Percentiles rank a stretch among this genome's conserved stretches.
These are phyloP conservation scores for Ganoderma boninense DNA, from an alignment of 1,284 basidiomycete species.

Conservation along the genomic window DNA sequence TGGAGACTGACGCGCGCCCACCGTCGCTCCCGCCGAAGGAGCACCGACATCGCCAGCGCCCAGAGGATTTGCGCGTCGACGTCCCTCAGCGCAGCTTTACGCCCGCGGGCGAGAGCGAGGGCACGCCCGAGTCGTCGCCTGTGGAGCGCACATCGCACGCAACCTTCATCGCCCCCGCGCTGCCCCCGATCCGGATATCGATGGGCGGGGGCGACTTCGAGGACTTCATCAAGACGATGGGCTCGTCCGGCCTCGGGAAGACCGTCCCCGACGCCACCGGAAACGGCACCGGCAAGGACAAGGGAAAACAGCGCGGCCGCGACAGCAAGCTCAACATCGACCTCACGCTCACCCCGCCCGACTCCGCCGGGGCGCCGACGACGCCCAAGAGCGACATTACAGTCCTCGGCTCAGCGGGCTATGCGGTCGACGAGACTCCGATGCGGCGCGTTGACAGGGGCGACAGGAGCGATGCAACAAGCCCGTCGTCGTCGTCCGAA, in stretches of 20 bases:
- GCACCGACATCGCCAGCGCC: conserved; percentile 14
- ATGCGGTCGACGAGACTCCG: conserved; percentile 32
- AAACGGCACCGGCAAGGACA: conserved; percentile 46
- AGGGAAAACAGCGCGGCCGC: conserved; percentile 42
- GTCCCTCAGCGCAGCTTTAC: conserved; percentile 19
- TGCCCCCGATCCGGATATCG: conserved; percentile 85
- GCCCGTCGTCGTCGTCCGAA: conserved; percentile 24
- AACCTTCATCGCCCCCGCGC: conserved; percentile 81
- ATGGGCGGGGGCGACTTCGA: conserved; percentile 84
- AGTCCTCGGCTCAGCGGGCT: conserved; percentile 28
- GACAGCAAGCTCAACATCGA: conserved; percentile 30
- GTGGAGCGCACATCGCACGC: conserved; percentile 73
- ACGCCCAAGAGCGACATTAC: conserved; percentile 42
- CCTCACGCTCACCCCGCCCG: conserved; percentile 33
- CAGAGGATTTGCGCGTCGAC: conserved; percentile 29
- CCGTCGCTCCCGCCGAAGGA: conserved; percentile 65
- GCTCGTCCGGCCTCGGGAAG: conserved; percentile 36
- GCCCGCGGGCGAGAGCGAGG: conserved; percentile 46
- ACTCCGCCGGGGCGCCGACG: conserved; percentile 22
- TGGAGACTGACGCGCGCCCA: conserved; percentile 41
- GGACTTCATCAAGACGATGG: conserved; percentile 68
- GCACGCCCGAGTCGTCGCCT: conserved; percentile 58
- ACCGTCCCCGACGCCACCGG: conserved; percentile 24
- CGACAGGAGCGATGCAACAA: conserved; percentile 17
- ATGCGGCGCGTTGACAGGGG: conserved; percentile 30